Evolutionary conservation across 208 protist genomes (phyloP).

Genomic region (Trypanosoma boissoni): DNA sequence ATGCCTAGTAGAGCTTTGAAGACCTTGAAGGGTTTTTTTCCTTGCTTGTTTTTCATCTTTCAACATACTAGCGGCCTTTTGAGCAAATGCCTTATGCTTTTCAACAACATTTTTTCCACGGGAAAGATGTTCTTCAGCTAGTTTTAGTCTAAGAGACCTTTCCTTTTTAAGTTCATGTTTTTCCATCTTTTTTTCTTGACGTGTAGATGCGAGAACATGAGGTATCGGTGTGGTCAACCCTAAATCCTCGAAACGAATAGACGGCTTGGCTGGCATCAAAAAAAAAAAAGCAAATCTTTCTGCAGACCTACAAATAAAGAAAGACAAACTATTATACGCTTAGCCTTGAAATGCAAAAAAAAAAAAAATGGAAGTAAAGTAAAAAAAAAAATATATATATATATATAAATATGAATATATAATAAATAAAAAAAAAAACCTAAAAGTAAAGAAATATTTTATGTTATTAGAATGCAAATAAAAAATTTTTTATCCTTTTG

Average conservation of each 20-base stretch:
- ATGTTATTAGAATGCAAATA: background rate
- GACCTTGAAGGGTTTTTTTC: conserved; percentile 51
- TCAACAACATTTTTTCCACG: conserved; percentile 42
- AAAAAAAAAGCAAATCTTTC: conserved; percentile 2
- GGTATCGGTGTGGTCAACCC: conserved; percentile 76
- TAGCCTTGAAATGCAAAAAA: conserved; percentile 33
- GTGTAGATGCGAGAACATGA: conserved; percentile 47
- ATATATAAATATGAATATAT: conserved; percentile 3
- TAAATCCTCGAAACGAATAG: conserved; percentile 77
- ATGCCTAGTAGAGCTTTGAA: conserved; percentile 47
- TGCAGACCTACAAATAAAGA: too few species aligned
- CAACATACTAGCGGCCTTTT: conserved; percentile 42
- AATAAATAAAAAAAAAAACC: conserved; percentile 6
- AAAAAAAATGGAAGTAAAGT: conserved; percentile 17
- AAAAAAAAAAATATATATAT: conserved; percentile 9
- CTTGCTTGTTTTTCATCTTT: conserved; percentile 55
- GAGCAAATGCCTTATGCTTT: conserved; percentile 59
- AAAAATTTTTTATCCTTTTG: background rate
- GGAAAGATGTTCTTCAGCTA: conserved; percentile 55
- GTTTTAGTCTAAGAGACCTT: conserved; percentile 51
- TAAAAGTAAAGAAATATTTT: conserved; percentile 1
- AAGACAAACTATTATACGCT: too few species aligned
- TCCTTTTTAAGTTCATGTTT: conserved; percentile 70
- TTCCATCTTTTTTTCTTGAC: conserved; percentile 51
- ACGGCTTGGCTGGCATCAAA: conserved; percentile 45